These are phyloP conservation scores for Catunica adiposa DNA, from an alignment of 2,329 filamentous ascomycete species.

Conservation along the genomic window DNA sequence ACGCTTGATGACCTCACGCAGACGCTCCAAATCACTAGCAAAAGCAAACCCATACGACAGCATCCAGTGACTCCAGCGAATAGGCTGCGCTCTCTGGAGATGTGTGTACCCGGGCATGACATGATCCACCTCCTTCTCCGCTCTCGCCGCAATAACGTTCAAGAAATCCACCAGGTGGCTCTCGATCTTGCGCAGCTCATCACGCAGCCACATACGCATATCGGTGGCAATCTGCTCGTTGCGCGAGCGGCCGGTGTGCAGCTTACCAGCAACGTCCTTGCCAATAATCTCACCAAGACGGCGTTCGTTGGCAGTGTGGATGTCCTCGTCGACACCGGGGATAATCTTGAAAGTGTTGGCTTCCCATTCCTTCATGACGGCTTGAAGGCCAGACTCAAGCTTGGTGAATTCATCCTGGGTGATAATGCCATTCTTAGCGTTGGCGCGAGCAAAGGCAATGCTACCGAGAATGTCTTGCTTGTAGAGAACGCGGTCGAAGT, in stretches of 20 bases:
- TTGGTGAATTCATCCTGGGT: slow-evolving; percentile 53
- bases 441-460: slow-evolving; percentile 69
- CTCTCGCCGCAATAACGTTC: slow-evolving; percentile 48
- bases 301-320: slow-evolving; percentile 56
- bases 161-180: slow-evolving; percentile 51
- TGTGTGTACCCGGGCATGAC: slow-evolving; percentile 86
- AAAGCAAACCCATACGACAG: slow-evolving; percentile 60
- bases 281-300: slow-evolving; percentile 71
- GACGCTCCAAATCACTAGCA: slow-evolving; percentile 55
- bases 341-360: slow-evolving; percentile 33
- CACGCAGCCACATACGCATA: slow-evolving; percentile 76
- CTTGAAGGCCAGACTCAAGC: slow-evolving; percentile 54
- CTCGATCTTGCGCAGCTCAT: slow-evolving; percentile 56
- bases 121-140: slow-evolving; percentile 50
- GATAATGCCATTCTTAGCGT: slow-evolving; percentile 58
- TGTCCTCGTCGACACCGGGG: slow-evolving; percentile 39
- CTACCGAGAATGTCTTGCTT: slow-evolving; percentile 65
- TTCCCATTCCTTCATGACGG: slow-evolving; percentile 38
- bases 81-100: slow-evolving; percentile 63
- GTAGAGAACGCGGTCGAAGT: slow-evolving; percentile 63
- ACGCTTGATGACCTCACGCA: slow-evolving; percentile 55
- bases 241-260: slow-evolving; percentile 73
- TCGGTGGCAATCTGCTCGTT: slow-evolving; percentile 86
- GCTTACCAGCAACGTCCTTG: slow-evolving; percentile 69
- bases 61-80: slow-evolving; percentile 71